A percentile compares a stretch with the other conserved stretches of the same genome.
Conservation (phyloP, 2,329 filamentous ascomycete species). For the Verticillium nubilum region DNA sequence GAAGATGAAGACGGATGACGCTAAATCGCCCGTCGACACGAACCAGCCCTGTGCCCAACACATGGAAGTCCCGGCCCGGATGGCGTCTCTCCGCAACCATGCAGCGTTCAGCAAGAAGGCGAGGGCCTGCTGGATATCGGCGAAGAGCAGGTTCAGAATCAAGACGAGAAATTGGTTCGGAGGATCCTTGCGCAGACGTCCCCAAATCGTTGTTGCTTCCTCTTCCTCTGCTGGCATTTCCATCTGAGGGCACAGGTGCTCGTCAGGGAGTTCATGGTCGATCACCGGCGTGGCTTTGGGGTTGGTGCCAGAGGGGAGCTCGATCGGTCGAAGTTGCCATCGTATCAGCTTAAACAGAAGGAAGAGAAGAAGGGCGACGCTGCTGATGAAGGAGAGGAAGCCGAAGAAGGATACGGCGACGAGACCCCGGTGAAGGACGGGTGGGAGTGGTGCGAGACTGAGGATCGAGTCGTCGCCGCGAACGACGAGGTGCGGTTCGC, state of each 20-base stretch:
- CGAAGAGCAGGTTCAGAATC: constrained; percentile 63
- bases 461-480: constrained; percentile 20
- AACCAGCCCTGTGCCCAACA: constrained; percentile 66
- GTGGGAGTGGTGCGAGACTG: constrained; percentile 27
- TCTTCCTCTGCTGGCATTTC: constrained; percentile 6
- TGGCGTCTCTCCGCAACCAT: constrained; percentile 49
- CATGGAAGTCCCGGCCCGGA: constrained; percentile 45
- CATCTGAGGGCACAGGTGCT: constrained; percentile 14
- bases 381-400: constrained; percentile 29
- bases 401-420: constrained; percentile 30
- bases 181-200: constrained; percentile 24
- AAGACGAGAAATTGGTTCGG: constrained; percentile 65
- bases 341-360: constrained; percentile 27
- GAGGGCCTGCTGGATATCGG: constrained; percentile 61
- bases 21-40: constrained; percentile 59
- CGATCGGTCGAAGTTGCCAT: constrained; percentile 23
- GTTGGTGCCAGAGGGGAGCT: constrained; percentile 25
- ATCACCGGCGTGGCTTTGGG: constrained; percentile 18
- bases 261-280: constrained; percentile 15
- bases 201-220: constrained; percentile 7
- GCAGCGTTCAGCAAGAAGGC: constrained; percentile 59
- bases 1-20: constrained; percentile 62
- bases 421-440: constrained; percentile 27
- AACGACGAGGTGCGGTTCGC: constrained; percentile 3
- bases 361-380: constrained; percentile 24